Evolutionary conservation across 768 basidiomycete genomes (phyloP).

Genomic region (Pisolithus orientalis): DNA sequence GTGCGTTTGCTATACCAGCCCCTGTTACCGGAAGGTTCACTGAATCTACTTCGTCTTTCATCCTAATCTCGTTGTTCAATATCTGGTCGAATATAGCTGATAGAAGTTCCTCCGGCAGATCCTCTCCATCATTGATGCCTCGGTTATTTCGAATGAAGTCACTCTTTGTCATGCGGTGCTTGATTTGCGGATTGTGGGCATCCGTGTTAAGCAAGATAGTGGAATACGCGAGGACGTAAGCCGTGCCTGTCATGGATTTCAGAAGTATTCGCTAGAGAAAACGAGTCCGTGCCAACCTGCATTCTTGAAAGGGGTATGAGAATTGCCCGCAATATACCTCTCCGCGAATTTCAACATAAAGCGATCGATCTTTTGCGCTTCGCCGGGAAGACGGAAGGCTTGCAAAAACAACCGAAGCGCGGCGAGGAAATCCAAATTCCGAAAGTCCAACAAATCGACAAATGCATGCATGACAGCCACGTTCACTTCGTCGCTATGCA

Average conservation of each 20-base stretch:
- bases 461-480: constrained; percentile 97
- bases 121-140: constrained; percentile 87
- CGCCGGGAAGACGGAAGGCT: constrained; percentile 94
- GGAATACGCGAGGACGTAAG: constrained; percentile 93
- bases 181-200: constrained; percentile 91
- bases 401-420: constrained; percentile 89
- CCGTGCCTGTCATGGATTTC: constrained; percentile 55
- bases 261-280: constrained; percentile 1
- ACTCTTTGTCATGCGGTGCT: constrained; percentile 86
- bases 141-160: constrained; percentile 95
- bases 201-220: constrained; percentile 97
- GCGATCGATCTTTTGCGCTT: constrained; percentile 97
- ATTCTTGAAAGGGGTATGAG: constrained; percentile 82
- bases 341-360: constrained; percentile 99
- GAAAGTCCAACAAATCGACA: constrained; percentile 88
- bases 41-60: constrained; percentile 94
- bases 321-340: constrained; percentile 87
- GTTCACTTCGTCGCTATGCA: constrained; percentile 74
- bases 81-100: constrained; percentile 86
- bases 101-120: constrained; percentile 84
- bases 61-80: constrained; percentile 85
- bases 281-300: constrained; percentile 54
- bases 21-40: constrained; percentile 37
- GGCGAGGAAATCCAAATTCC: constrained; percentile 74
- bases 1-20: constrained; percentile 72